Conservation (phyloP, 140 eudicot species). For the Ambrosia hybrid region DNA sequence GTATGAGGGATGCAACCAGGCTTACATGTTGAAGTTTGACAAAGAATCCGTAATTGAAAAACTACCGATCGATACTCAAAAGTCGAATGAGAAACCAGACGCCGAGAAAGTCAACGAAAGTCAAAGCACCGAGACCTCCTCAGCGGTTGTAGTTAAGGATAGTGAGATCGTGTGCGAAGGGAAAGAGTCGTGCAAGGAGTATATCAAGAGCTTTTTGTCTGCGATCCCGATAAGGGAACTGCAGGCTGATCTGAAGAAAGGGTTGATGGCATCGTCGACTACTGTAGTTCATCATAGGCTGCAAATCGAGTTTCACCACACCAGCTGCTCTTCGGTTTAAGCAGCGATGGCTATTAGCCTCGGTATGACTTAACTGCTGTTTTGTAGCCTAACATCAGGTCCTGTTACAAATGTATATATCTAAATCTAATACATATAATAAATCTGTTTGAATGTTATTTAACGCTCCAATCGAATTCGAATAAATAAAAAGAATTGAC, state of each 20-base stretch:
- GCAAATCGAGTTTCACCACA: conserved; percentile 44
- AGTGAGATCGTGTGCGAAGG: conserved; percentile 53
- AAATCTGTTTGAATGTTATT: neutral
- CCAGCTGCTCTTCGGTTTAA: conserved; percentile 27
- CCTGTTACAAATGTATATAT: conserved; percentile 9
- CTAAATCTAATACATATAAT: neutral
- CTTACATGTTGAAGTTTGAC: conserved; percentile 61
- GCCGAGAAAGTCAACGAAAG: conserved; percentile 11
- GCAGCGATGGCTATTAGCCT: conserved; percentile 24
- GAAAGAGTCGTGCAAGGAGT: conserved; percentile 80
- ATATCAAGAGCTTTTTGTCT: conserved; percentile 80
- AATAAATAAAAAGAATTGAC: neutral
- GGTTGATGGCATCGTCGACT: conserved; percentile 50
- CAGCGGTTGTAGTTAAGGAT: neutral
- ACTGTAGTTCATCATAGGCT: conserved; percentile 59
- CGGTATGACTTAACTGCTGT: conserved; percentile 13
- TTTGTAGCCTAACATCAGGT: conserved; percentile 24
- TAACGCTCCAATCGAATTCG: neutral
- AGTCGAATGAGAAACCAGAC: conserved; percentile 34
- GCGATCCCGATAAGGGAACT: conserved; percentile 82
- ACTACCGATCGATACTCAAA: conserved; percentile 26
- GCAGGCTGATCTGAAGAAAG: conserved; percentile 70
- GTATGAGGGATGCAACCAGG: conserved; percentile 69
- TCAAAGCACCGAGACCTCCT: conserved; percentile 8
- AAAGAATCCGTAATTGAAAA: conserved; percentile 38